phyloP scores from a whole-genome alignment of 345 rosid genomes.

The Firmiana major region DNA sequence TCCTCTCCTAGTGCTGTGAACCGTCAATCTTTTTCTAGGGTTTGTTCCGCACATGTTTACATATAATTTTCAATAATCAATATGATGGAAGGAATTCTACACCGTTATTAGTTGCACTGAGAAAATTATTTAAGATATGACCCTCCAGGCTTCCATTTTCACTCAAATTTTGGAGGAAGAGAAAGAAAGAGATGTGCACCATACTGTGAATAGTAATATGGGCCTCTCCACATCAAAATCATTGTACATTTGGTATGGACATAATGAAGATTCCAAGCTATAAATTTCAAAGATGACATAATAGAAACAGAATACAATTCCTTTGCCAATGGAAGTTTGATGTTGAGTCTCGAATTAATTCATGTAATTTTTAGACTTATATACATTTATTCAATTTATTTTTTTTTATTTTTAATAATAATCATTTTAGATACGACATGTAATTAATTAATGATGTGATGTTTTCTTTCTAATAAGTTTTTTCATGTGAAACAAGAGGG shows the following conservation, averaged over 20 bases:
- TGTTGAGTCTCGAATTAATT: conserved; percentile 24
- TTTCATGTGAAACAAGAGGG: neutral
- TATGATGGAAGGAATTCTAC: neutral
- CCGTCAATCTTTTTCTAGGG: neutral
- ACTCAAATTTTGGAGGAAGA: conserved; percentile 1
- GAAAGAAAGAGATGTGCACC: conserved; percentile 17
- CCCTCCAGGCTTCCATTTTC: neutral
- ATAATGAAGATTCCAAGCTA: neutral
- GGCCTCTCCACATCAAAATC: conserved; percentile 15
- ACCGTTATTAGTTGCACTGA: conserved; percentile 10
- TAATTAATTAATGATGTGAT: neutral
- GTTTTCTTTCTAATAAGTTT: neutral
- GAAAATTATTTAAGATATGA: neutral
- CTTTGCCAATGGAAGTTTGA: conserved; percentile 11
- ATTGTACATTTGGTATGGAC: neutral
- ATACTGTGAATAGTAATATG: neutral
- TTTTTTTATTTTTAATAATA: neutral
- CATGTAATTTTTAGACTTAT: neutral
- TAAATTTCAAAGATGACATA: conserved; percentile 21
- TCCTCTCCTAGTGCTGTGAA: neutral
- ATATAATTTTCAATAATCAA: neutral
- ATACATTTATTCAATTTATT: neutral
- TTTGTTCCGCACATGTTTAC: no score
- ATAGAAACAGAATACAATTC: conserved; percentile 7
- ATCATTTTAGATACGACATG: neutral